Base-by-base conservation (phyloP, 139 green algal species). In the Haematococcus sp. region DNA sequence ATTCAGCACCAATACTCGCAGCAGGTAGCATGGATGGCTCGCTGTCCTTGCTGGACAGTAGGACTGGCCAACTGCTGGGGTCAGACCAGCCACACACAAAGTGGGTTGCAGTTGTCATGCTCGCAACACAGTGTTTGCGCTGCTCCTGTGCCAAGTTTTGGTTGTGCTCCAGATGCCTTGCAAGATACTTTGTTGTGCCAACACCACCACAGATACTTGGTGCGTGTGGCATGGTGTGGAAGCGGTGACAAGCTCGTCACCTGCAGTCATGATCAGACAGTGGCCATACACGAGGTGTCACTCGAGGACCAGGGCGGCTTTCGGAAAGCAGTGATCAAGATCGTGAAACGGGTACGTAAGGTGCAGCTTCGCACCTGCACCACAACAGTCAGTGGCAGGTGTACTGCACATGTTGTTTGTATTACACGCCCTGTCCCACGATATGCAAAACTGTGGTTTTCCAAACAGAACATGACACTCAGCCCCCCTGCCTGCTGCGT, bases 1-100 rank as follows among this genome's bases (percentile, higher is more conserved):
- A 11, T 28, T 4, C 11, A 34, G 58, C 40, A 49, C 27, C 67
- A 25, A 43, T 71, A 23, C 43, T 88, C 55, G 55, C 81, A 0
- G 81, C 74, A 0, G 81, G 81, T 22, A 76, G 63, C 63, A 91
- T 91, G 86, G 86, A 88, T 49, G 86, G 86, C 59, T 74, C 55
- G 28, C 76, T 91, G 0, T 59, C 58, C 15, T 4, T 91, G n/a
- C 58, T 88, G 33, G 33, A 82, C 28, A 68, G 54, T 1, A 32
- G 16, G 19, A 75, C 46, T 0, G 75, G 73, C 11, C 7, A 17
- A 3, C 3, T 80, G 16, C 44, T 83, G 31, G 34, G 9, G 17
- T 51, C 54, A 19, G 27, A 30, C 0, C 55, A 63, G 69, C 54
- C 76, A 5, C 82, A 86, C 61, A 66, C 5, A 51, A 63, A 40